Evolutionary conservation across 495 filamentous ascomycete genomes (phyloP).

Genomic region (Xanthoparmelia taractica): DNA sequence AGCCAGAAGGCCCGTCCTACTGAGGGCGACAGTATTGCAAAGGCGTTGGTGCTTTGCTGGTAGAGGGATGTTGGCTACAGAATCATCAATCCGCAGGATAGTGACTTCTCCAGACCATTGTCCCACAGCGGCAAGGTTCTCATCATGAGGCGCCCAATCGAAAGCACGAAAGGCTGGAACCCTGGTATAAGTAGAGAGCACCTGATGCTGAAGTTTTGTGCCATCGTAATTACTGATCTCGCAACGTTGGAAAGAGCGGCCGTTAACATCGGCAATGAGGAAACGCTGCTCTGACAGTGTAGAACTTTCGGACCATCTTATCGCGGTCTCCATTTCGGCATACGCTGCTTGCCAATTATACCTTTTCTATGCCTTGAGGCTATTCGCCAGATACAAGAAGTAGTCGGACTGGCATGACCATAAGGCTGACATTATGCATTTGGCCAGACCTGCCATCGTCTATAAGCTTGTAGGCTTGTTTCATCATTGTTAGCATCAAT

Average conservation of each 20-base stretch:
- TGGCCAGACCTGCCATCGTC: too few species aligned
- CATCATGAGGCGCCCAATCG: conserved; percentile 82
- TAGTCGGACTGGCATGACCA: not conserved
- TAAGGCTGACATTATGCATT: not conserved
- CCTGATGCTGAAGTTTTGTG: conserved; percentile 55
- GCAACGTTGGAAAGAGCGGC: conserved; percentile 73
- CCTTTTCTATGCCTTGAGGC: not conserved
- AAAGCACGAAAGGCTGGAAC: conserved; percentile 84
- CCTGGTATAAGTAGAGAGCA: conserved; percentile 64
- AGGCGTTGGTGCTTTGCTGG: conserved; percentile 77
- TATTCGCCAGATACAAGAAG: not conserved
- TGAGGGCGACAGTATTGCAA: conserved; percentile 90
- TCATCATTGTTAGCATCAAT: not conserved
- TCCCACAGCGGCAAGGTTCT: conserved; percentile 75
- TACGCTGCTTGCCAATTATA: not conserved
- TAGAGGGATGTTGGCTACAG: conserved; percentile 59
- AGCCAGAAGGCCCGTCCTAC: conserved; percentile 66
- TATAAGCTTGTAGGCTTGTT: not conserved
- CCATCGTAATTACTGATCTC: conserved; percentile 55
- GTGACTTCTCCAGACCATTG: conserved; percentile 77
- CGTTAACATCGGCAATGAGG: conserved; percentile 73
- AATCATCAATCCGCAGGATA: conserved; percentile 66
- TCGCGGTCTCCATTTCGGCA: conserved; percentile 53
- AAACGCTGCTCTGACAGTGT: conserved; percentile 56
- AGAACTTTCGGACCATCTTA: conserved; percentile 86